Base-by-base conservation (phyloP, 2,329 filamentous ascomycete species). In the Hortaea werneckii region DNA sequence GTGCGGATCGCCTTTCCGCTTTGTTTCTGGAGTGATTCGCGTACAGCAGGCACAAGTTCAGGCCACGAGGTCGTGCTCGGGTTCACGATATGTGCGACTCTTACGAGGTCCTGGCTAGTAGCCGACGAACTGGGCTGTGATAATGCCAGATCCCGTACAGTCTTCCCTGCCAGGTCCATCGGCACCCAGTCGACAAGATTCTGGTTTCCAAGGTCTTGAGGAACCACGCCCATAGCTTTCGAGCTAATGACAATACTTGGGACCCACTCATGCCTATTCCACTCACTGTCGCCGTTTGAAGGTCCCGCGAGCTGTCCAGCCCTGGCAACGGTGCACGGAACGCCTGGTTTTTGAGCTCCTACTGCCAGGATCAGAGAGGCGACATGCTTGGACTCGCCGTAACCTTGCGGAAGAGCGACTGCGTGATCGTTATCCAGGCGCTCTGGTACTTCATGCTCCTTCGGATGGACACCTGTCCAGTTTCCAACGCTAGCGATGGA, bases 141-240 rank as follows among this genome's bases (percentile, higher is more conserved):
- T 13, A 43, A 29, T 2, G 53, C 40, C 6, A 53, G 48, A 7
- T 57, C 53, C 11, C 64, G 52, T 0, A 71, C 47, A 3, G 67
- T 60, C 3, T 63, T 56, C 4, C 64, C 63, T 2, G 70, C 55
- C 0, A 64, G 29, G 40, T 74, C 70, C 10, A 69, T 59, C 0
- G 70, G 70, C 1, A 73, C 49, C 69, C 70, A 74, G 43, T 72
- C 67, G 2, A 73, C 56, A 1, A 49, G 49, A 3, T 56, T 50
- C 13, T 67, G 52, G 1, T 55, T 38, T 0, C 65, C 65, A 4
- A 74, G 52, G 6, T 54, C 51, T 1, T 61, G 52, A 0, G 71
- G 70, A 1, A 74, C 30, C 5, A 54, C 55, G 0, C 64, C 60
- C 2, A 72, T 51, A 6, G 64, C 55, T 5, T 61, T 53, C 0